A percentile compares a stretch with the other conserved stretches of the same genome.
These are phyloP conservation scores for Chytriomyces hyalinus DNA, from an alignment of 192 early-diverging fungal species.

Conservation along the genomic window DNA sequence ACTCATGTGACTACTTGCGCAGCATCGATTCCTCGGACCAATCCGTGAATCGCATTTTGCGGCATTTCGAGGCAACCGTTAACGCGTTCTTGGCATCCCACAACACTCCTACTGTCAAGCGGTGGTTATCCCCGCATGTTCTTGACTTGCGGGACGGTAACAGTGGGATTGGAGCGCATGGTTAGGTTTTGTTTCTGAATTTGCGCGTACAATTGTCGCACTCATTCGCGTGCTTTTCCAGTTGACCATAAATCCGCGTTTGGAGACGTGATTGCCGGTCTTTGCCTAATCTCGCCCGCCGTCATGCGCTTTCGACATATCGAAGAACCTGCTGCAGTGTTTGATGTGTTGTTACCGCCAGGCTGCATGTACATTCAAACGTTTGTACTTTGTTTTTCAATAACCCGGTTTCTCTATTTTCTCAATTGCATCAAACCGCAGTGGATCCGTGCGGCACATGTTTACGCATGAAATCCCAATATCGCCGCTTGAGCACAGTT, in stretches of 20 bases:
- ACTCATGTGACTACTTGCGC: background rate
- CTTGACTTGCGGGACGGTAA: slow-evolving; percentile 70
- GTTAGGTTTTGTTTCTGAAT: no score
- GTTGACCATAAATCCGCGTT: slow-evolving; percentile 83
- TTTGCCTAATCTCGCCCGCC: slow-evolving; percentile 73
- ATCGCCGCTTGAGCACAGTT: slow-evolving; percentile 52
- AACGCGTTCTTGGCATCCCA: slow-evolving; percentile 46
- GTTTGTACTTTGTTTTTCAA: slow-evolving; percentile 22
- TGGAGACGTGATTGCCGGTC: slow-evolving; percentile 74
- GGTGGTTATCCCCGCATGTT: slow-evolving; percentile 79
- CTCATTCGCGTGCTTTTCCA: no score
- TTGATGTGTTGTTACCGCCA: slow-evolving; percentile 69
- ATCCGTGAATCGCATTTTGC: background rate
- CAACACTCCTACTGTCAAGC: slow-evolving; percentile 41
- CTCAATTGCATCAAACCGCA: background rate
- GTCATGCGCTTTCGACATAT: slow-evolving; percentile 75
- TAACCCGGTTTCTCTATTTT: slow-evolving; percentile 13
- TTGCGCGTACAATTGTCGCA: no score
- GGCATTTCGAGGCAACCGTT: background rate
- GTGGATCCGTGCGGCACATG: slow-evolving; percentile 69
- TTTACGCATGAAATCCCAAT: slow-evolving; percentile 82
- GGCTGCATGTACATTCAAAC: slow-evolving; percentile 78
- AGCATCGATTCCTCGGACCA: background rate
- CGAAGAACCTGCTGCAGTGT: slow-evolving; percentile 59
- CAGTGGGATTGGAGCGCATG: slow-evolving; percentile 77